phyloP scores from a whole-genome alignment of 73 alveolate genomes.

The Paramecium caudatum region DNA sequence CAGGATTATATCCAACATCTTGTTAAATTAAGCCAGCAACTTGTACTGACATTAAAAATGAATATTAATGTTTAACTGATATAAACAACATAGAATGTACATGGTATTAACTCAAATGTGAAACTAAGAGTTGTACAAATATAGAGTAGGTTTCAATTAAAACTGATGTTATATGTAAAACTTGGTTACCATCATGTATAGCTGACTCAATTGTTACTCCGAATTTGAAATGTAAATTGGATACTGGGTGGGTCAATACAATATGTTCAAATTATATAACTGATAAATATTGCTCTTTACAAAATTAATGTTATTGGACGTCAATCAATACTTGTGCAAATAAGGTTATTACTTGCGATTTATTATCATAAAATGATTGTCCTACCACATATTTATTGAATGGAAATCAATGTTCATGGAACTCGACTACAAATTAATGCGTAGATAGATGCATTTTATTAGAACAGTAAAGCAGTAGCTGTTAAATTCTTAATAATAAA shows the following conservation, averaged over 20 bases:
- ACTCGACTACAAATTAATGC: too few species aligned
- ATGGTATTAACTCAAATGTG: background rate
- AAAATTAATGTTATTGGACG: background rate
- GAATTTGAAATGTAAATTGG: background rate
- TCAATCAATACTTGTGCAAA: background rate
- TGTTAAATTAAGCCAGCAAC: background rate
- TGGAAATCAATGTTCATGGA: too few species aligned
- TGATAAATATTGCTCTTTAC: background rate
- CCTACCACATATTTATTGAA: too few species aligned
- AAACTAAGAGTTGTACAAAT: background rate
- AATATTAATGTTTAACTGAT: background rate
- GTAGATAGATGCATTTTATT: too few species aligned
- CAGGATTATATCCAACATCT: too few species aligned
- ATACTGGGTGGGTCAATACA: background rate
- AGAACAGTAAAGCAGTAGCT: too few species aligned
- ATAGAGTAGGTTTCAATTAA: background rate
- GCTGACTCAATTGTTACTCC: background rate
- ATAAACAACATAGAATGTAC: background rate
- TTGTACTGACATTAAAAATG: background rate
- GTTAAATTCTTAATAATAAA: too few species aligned
- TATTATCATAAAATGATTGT: too few species aligned
- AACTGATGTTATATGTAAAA: background rate
- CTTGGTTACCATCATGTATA: background rate
- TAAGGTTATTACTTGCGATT: too few species aligned
- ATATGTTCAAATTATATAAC: background rate